A percentile compares a stretch with the other conserved stretches of the same genome.
Evolutionary conservation across 176 grass and related monocot genomes (phyloP).

Genomic region (Rhynchospora tenuis): DNA sequence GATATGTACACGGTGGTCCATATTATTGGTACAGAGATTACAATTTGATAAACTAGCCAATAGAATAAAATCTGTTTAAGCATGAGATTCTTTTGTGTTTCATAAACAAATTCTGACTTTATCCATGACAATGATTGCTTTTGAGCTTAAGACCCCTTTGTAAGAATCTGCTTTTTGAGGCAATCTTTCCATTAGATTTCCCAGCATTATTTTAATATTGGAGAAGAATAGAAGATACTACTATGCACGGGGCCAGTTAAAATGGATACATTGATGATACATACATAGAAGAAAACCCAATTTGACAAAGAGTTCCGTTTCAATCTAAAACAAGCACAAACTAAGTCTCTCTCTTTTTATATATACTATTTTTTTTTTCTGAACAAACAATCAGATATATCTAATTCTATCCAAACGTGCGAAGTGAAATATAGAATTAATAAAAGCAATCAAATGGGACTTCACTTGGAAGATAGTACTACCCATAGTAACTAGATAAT

Average conservation of each 20-base stretch:
- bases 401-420: neutral
- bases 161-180: neutral
- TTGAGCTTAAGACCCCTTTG: neutral
- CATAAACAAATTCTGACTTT: slow-evolving; percentile 3
- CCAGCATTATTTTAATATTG: neutral
- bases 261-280: neutral
- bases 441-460: neutral
- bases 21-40: neutral
- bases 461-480: neutral
- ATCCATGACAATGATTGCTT: slow-evolving; percentile 2
- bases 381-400: neutral
- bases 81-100: slow-evolving; percentile 8
- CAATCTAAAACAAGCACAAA: neutral
- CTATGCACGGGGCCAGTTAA: neutral
- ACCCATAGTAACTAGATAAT: neutral
- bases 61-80: neutral
- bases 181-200: neutral
- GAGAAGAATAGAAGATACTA: neutral
- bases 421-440: neutral
- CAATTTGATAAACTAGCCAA: neutral
- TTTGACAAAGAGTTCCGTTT: neutral
- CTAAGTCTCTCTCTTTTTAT: neutral
- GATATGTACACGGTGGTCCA: neutral
- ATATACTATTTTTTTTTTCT: neutral
- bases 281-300: neutral